Base-by-base conservation (phyloP, 495 filamentous ascomycete species). In the Penicillium dipodomyicola region DNA sequence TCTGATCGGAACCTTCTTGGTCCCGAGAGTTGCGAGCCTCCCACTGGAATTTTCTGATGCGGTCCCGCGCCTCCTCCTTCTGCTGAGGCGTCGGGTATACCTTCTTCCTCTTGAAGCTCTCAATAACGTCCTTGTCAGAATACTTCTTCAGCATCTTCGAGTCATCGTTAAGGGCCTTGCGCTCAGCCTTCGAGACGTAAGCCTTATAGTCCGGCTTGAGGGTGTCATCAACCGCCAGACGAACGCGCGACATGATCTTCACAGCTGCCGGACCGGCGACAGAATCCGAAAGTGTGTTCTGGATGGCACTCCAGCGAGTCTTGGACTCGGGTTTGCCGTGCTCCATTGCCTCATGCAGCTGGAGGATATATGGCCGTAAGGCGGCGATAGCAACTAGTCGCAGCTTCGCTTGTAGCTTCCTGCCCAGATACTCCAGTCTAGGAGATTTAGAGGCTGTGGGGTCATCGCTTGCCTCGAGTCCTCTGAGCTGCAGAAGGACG, bases 121-220 rank as follows among this genome's bases (percentile, higher is more conserved):
- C 32, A 12, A 63, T 32, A 2, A 63, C 44, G 10, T 64, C 58
- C 15, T 51, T 25, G 2, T 69, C 61, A 4, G 73, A 75, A 33
- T 75, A 78, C 23, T 60, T 70, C 27, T 63, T 67, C 51, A 78
- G 50, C 47, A 62, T 43, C 1, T 53, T 52, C 29, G 71, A 66
- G 20, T 71, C 63, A 17, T 61, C 20, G 27, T 55, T 20, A 22
- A 74, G 56, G 2, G 47, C 12, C 45, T 65, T 49, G 29, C 68
- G 69, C 20, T 67, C 65, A 0, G 42, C 39, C 45, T 75, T 69
- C 5, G 73, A 46, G 11, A 76, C 50, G 1, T 59, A 59, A 17
- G 47, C n/a, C n/a, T 57, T 50, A 19, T 65, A 67, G 2, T 65
- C 60, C 10, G 45, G 14, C n/a, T 66, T 67, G 35, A 77, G 49